phyloP scores from a whole-genome alignment of 352 stramenopile genomes.

The Discostella stelligera region DNA sequence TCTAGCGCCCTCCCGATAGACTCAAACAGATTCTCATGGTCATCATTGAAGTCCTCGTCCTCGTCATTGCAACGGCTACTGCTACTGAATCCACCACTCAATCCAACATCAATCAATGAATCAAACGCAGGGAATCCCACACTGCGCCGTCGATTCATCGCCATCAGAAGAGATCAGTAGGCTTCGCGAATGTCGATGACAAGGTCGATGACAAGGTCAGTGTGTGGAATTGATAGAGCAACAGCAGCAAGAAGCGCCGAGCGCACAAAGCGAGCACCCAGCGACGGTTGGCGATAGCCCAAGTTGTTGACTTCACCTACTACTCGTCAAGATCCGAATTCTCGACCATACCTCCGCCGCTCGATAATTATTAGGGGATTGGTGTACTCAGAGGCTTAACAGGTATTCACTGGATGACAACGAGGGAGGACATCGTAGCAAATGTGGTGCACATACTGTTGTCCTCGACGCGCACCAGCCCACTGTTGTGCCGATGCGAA shows the following conservation, averaged over 20 bases:
- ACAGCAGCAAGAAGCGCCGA: no score
- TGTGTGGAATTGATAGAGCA: no score
- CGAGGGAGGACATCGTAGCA: conserved; percentile 27
- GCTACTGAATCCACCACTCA: not conserved
- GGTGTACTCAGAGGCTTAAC: no score
- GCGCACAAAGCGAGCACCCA: no score
- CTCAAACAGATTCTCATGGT: conserved; percentile 42
- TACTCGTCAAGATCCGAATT: no score
- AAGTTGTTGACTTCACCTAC: no score
- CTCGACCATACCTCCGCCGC: no score
- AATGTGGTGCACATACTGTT: conserved; percentile 34
- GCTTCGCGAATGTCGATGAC: not conserved
- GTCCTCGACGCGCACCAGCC: conserved; percentile 15
- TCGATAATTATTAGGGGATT: not conserved
- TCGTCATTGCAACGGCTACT: not conserved
- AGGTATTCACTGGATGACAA: no score
- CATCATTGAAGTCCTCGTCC: not conserved
- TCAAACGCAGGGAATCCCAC: not conserved
- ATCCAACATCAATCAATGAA: not conserved
- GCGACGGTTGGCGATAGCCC: no score
- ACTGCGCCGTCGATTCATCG: conserved; percentile 8
- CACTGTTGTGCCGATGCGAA: conserved; percentile 10
- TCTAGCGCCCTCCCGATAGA: conserved; percentile 32
- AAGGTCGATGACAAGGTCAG: not conserved
- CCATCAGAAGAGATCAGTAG: conserved; percentile 10